phyloP scores from a whole-genome alignment of 306 rosid species.

The Rosa rugosa region DNA sequence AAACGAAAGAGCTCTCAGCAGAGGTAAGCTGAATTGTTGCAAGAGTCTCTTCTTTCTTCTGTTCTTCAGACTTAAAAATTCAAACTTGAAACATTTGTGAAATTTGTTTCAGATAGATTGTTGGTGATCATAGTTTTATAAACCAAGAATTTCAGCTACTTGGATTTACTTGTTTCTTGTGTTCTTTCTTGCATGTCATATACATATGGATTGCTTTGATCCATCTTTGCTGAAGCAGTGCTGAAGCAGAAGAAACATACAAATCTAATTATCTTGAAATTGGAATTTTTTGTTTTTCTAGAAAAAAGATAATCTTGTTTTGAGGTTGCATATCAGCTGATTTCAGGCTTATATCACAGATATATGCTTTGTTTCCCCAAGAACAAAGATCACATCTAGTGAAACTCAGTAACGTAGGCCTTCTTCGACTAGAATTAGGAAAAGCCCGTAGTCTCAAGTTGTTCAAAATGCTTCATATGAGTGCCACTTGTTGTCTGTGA shows the following conservation, averaged over 20 bases:
- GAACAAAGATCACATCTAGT: neutral
- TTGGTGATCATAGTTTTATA: neutral
- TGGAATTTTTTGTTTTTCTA: neutral
- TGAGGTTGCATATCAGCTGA: conserved; percentile 4
- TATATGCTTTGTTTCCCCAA: too few species aligned
- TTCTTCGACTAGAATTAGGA: too few species aligned
- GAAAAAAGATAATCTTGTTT: neutral
- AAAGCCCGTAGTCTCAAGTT: too few species aligned
- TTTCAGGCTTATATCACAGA: neutral
- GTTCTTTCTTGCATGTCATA: neutral
- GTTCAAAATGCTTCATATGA: too few species aligned
- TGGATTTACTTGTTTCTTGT: too few species aligned
- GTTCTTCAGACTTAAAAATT: too few species aligned
- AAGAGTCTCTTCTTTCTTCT: neutral
- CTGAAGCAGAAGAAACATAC: neutral
- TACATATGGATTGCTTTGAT: neutral
- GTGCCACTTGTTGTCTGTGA: too few species aligned
- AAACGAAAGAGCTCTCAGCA: neutral
- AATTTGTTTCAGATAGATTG: neutral
- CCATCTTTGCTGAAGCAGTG: neutral
- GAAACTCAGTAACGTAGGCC: neutral
- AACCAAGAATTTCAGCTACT: neutral
- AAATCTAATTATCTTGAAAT: neutral
- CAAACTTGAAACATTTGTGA: too few species aligned
- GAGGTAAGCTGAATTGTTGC: conserved; percentile 3